Percentiles rank a stretch among this genome's conserved stretches.
Evolutionary conservation across 164 flowering plant genomes (phyloP).

Genomic region (Aristolochia fimbriata): DNA sequence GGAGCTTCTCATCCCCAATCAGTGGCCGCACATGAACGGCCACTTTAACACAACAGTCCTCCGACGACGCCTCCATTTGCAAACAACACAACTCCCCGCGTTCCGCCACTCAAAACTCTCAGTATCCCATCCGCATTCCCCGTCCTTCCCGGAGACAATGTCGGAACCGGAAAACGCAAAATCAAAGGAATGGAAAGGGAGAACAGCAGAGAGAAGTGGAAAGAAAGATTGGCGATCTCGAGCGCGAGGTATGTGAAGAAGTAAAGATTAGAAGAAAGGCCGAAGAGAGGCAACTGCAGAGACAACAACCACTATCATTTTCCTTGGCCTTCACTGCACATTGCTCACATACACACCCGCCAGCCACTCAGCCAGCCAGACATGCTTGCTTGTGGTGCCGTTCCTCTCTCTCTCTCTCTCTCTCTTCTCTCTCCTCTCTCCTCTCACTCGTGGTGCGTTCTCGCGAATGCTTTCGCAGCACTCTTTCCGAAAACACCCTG

Average conservation of each 20-base stretch:
- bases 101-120: not conserved
- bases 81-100: not conserved
- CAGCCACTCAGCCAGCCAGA: constrained; percentile 8
- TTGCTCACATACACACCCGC: not conserved
- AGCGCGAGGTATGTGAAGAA: not conserved
- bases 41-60: constrained; percentile 92
- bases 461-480: constrained; percentile 24
- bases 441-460: constrained; percentile 2
- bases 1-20: constrained; percentile 74
- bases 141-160: not conserved
- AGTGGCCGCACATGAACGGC: constrained; percentile 89
- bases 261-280: not conserved
- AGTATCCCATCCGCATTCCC: no score
- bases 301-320: constrained; percentile 52
- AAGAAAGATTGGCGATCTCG: no score
- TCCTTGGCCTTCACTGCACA: constrained; percentile 56
- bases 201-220: no score
- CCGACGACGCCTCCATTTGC: constrained; percentile 15
- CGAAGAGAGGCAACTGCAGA: constrained; percentile 16
- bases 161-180: not conserved
- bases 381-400: not conserved
- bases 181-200: constrained; percentile 6
- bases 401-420: not conserved
- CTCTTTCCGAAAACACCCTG: constrained; percentile 40
- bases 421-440: not conserved